phyloP scores from a whole-genome alignment of 768 basidiomycete species.

The Albatrellus ellisii region DNA sequence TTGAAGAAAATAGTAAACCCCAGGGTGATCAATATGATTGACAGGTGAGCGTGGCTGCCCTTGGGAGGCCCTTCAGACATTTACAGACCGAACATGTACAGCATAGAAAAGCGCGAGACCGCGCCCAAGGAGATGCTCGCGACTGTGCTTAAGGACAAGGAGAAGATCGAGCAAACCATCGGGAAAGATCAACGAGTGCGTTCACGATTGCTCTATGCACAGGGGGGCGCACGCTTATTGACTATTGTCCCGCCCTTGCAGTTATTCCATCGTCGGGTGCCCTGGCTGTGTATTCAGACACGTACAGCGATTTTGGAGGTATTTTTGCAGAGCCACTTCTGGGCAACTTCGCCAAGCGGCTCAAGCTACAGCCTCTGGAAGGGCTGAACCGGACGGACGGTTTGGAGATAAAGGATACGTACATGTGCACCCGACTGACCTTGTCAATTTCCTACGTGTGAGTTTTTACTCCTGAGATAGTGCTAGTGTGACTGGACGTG shows the following conservation, averaged over 20 bases:
- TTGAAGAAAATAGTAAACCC: conserved; percentile 95
- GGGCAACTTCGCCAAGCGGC: conserved; percentile 93
- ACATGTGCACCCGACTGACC: no score
- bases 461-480: no score
- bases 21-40: conserved; percentile 93
- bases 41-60: conserved; percentile 42
- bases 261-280: no score
- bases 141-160: conserved; percentile 83
- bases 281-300: no score
- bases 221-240: neutral
- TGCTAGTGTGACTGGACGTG: no score
- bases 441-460: no score
- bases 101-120: conserved; percentile 87
- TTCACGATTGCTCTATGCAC: no score
- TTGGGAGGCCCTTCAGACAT: conserved; percentile 5
- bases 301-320: conserved; percentile 86
- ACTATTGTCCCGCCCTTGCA: no score
- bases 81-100: conserved; percentile 19
- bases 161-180: conserved; percentile 91
- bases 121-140: conserved; percentile 79
- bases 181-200: conserved; percentile 86
- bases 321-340: conserved; percentile 94
- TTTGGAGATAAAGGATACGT: conserved; percentile 93
- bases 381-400: conserved; percentile 89
- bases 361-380: conserved; percentile 88